Base-by-base conservation (phyloP, 352 stramenopile genomes). In the Detonula confervacea region DNA sequence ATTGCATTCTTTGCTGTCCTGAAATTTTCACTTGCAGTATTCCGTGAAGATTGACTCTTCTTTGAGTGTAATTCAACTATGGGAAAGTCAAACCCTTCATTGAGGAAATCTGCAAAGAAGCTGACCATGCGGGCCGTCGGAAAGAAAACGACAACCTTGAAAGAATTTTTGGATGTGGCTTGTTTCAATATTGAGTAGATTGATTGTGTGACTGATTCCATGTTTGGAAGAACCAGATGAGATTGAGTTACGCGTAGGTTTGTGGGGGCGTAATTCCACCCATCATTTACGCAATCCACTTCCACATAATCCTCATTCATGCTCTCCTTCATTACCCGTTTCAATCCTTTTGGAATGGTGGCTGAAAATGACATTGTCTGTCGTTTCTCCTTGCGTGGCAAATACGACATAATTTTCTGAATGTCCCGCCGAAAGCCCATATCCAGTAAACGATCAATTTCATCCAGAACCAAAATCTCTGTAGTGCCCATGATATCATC, bases 401-500 rank as follows among this genome's bases (percentile, higher is more conserved):
- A 75, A 35, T 91, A 92, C 25, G 79, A 77, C 24, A 96, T 59
- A 47, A 96, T 93, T 47, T 97, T 98, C 27, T 92, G 96, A 73
- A 99, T 98, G 84, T 99, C 98, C 20, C 97, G 97, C 77, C 98
- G 96, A 84, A 99, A 99, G 14, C 98, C 98, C 97, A 99, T 99
- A 80, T 99, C 98, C 80, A 99, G 98, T 96, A 99, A 99, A 22
- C 97, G 84, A 74, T 94, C 90, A 16, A 88, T 73, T 73, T 95
- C 90, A 81, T 95, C 91, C 30, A 94, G 83, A 52, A 95, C 75
- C 2, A 95, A 49, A 76, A 98, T 89, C 71, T 99, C 97, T 35
- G 97, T 97, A 87, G 99, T 97, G 77, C 99, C 97, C 64, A 99
- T 94, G 12, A 99, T 97, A 35, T 99, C 96, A 86, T 98, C 99